phyloP scores from a whole-genome alignment of 257 asterid genomes.

The Avicennia marina region DNA sequence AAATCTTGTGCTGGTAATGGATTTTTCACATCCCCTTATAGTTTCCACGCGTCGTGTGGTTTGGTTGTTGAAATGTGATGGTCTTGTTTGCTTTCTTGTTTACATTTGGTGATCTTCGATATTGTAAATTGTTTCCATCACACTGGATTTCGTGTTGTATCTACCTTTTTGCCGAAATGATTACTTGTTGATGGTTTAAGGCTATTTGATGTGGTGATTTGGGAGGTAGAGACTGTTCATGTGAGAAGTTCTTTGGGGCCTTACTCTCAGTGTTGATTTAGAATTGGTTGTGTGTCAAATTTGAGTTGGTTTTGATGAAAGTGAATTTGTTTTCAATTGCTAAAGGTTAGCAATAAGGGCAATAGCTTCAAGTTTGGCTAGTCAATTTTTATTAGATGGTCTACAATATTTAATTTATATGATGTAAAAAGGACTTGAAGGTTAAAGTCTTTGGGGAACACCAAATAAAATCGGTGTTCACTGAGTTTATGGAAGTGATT shows the following conservation, averaged over 20 bases:
- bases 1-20: slow-evolving; percentile 76
- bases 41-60: too few species aligned
- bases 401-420: too few species aligned
- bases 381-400: too few species aligned
- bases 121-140: too few species aligned
- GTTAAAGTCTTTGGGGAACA: background rate
- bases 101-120: too few species aligned
- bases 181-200: background rate
- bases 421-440: background rate
- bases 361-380: background rate
- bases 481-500: background rate
- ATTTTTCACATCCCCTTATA: background rate
- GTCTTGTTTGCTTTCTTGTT: background rate
- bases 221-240: too few species aligned
- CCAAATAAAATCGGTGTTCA: background rate
- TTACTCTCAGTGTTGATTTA: slow-evolving; percentile 7
- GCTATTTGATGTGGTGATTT: background rate
- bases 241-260: background rate
- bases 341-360: background rate
- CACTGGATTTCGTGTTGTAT: too few species aligned
- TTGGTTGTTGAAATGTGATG: too few species aligned
- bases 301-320: background rate
- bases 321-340: background rate
- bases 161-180: slow-evolving; percentile 6
- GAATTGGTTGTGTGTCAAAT: background rate